These are phyloP conservation scores for Fusarium proliferatum DNA, from an alignment of 2,329 filamentous ascomycete genomes.

Conservation along the genomic window DNA sequence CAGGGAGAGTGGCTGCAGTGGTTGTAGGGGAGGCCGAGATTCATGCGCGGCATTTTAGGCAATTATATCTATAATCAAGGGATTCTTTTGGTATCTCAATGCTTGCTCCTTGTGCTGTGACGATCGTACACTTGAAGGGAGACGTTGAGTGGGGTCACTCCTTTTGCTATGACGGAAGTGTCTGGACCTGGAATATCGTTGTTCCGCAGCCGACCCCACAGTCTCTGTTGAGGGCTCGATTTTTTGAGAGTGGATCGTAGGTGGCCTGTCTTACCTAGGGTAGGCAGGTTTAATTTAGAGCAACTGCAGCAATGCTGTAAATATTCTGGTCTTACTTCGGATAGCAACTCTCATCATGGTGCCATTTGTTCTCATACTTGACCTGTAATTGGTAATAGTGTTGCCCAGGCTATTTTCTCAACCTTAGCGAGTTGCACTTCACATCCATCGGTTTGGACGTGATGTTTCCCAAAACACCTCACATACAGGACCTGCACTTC, in stretches of 20 bases:
- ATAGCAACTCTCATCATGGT: no score
- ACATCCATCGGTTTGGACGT: rapidly evolving
- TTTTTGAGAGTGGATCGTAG: not conserved
- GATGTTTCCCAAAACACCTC: rapidly evolving
- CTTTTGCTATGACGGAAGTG: not conserved
- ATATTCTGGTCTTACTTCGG: no score
- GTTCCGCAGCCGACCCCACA: not conserved
- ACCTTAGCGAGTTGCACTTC: no score
- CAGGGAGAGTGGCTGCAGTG: conserved; percentile 6
- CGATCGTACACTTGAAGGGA: not conserved
- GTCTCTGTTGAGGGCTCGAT: not conserved
- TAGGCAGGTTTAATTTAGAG: no score
- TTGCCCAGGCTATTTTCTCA: no score
- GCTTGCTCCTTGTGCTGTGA: not conserved
- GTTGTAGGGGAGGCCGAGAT: conserved; percentile 13
- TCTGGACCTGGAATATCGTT: not conserved
- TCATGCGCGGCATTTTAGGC: conserved; percentile 5
- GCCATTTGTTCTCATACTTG: no score
- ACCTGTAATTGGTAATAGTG: no score
- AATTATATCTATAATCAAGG: rapidly evolving
- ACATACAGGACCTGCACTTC: rapidly evolving
- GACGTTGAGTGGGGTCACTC: not conserved
- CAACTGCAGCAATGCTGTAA: no score
- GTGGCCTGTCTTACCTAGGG: not conserved
- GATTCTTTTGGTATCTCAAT: not conserved